Percentiles rank a stretch among this genome's conserved stretches.
Evolutionary conservation across 2,329 filamentous ascomycete genomes (phyloP).

Genomic region (Alternaria conjuncta): DNA sequence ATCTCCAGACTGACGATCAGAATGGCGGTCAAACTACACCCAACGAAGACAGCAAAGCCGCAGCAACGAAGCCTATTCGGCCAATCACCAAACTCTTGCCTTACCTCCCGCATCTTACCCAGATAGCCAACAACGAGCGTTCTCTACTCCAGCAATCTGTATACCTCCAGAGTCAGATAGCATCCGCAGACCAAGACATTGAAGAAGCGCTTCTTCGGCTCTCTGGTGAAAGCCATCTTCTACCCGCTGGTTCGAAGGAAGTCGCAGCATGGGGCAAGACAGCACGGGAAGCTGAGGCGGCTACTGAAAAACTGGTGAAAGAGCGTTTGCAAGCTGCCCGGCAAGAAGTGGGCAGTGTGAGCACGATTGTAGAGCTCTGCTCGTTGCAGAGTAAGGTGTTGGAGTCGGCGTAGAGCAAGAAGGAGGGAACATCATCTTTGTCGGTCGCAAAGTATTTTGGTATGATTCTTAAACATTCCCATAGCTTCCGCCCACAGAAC

Average conservation of each 20-base stretch:
- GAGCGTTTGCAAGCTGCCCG: slow-evolving; percentile 27
- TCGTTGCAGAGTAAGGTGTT: slow-evolving; percentile 34
- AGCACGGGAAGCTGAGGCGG: slow-evolving; percentile 27
- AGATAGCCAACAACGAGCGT: slow-evolving; percentile 34
- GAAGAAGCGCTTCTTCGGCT: slow-evolving; percentile 40
- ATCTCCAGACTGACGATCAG: not conserved
- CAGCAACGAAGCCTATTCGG: slow-evolving; percentile 9
- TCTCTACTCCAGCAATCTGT: slow-evolving; percentile 43
- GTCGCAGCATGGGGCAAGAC: slow-evolving; percentile 34
- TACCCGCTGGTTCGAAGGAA: slow-evolving; percentile 41
- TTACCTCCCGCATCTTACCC: slow-evolving; percentile 37
- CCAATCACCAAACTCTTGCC: slow-evolving; percentile 39
- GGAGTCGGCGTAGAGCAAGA: too few species aligned
- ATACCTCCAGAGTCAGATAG: slow-evolving; percentile 43
- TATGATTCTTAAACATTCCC: too few species aligned
- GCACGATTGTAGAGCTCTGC: slow-evolving; percentile 35
- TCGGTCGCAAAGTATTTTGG: too few species aligned
- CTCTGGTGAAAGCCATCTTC: slow-evolving; percentile 48
- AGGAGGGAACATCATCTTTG: too few species aligned
- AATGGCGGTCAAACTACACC: not conserved
- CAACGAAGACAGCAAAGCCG: not conserved
- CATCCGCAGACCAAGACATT: slow-evolving; percentile 37
- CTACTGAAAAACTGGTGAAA: slow-evolving; percentile 25
- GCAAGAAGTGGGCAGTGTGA: slow-evolving; percentile 33
- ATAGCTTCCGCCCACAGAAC: too few species aligned